phyloP scores from a whole-genome alignment of 2,329 filamentous ascomycete species.

The Trematosphaeria pertusa region DNA sequence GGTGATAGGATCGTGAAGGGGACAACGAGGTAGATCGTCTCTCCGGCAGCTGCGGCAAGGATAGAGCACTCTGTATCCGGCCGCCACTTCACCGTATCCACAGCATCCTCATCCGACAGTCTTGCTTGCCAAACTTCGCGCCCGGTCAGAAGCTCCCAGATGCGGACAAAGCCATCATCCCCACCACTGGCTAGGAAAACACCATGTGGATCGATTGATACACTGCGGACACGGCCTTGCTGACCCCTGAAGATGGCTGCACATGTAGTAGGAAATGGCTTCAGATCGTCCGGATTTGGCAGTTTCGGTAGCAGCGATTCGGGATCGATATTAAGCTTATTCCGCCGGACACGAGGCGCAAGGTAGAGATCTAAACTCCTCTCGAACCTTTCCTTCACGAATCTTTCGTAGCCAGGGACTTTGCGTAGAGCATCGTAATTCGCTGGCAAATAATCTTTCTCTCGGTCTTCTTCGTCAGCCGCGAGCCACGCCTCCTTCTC shows the following conservation, averaged over 20 bases:
- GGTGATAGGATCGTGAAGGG: constrained; percentile 71
- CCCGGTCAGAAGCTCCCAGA: constrained; percentile 88
- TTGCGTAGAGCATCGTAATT: constrained; percentile 85
- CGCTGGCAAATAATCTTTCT: constrained; percentile 85
- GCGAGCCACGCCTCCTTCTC: constrained; percentile 88
- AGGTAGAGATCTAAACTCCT: constrained; percentile 94
- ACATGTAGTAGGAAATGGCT: constrained; percentile 91
- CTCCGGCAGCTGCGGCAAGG: constrained; percentile 82
- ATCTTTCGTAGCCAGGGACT: constrained; percentile 87
- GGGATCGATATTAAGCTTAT: constrained; percentile 95
- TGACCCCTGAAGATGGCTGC: constrained; percentile 89
- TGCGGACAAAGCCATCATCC: constrained; percentile 88
- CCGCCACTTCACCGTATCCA: constrained; percentile 89
- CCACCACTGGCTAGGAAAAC: constrained; percentile 89
- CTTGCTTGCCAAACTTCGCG: constrained; percentile 86
- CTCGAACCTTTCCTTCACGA: constrained; percentile 96
- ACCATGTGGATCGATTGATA: constrained; percentile 85
- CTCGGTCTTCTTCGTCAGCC: constrained; percentile 85
- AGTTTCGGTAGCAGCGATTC: constrained; percentile 91
- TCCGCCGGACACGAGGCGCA: constrained; percentile 88
- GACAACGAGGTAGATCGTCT: constrained; percentile 84
- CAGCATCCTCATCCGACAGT: constrained; percentile 76
- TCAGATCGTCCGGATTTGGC: constrained; percentile 89
- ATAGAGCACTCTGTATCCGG: constrained; percentile 82
- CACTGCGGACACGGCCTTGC: constrained; percentile 82